A percentile compares a stretch with the other conserved stretches of the same genome.
Evolutionary conservation across 208 protist species (phyloP).

Genomic region (Trypanosoma lewisi): DNA sequence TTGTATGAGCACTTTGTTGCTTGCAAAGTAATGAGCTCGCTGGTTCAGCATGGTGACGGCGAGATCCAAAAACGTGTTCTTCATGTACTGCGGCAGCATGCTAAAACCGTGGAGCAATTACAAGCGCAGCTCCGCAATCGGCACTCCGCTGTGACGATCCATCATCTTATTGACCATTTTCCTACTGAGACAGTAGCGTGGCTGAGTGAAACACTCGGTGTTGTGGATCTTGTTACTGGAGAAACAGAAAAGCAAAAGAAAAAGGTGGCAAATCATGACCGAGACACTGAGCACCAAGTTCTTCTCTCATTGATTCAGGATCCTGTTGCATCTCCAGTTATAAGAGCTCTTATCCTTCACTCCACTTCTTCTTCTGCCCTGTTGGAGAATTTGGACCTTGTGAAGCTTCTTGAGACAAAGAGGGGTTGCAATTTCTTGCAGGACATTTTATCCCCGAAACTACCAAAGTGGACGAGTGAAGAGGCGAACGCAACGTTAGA

Average conservation of each 20-base stretch:
- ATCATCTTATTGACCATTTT: constrained; percentile 58
- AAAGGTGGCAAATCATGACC: constrained; percentile 12
- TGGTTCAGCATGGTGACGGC: constrained; percentile 56
- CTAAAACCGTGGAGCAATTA: constrained; percentile 42
- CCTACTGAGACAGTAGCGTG: constrained; percentile 49
- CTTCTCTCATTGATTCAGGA: constrained; percentile 68
- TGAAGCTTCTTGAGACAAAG: constrained; percentile 52
- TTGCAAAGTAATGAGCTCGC: constrained; percentile 78
- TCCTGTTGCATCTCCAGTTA: constrained; percentile 65
- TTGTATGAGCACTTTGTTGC: constrained; percentile 79
- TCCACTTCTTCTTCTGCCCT: constrained; percentile 34
- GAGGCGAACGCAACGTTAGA: constrained; percentile 41
- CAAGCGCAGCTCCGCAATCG: constrained; percentile 61
- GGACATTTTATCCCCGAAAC: constrained; percentile 36
- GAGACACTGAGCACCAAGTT: constrained; percentile 19
- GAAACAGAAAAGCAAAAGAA: constrained; percentile 28
- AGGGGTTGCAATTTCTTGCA: constrained; percentile 72
- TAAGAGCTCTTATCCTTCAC: constrained; percentile 48
- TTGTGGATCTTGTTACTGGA: constrained; percentile 7
- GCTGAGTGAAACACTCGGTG: constrained; percentile 53
- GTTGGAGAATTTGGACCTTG: constrained; percentile 41
- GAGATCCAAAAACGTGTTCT: constrained; percentile 50
- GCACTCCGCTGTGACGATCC: constrained; percentile 74
- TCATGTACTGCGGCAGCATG: constrained; percentile 63
- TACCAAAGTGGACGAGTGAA: constrained; percentile 21